These are phyloP conservation scores for Penicillium sp. DNA, from an alignment of 2,329 filamentous ascomycete genomes.

Conservation along the genomic window DNA sequence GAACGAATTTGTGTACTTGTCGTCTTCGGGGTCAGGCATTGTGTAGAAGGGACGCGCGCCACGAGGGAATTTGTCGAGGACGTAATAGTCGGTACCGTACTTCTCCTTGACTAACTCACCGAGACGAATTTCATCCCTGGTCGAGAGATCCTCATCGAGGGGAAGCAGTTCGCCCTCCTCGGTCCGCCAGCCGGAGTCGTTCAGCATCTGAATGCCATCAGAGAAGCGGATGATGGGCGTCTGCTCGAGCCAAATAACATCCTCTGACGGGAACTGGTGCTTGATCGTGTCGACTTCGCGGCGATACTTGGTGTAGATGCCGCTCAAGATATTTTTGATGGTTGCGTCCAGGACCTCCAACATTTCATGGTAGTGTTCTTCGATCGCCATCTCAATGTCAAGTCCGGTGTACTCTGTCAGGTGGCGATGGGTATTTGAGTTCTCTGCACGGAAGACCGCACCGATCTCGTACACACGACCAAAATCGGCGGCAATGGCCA, in stretches of 20 bases:
- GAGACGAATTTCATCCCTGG: constrained; percentile 78
- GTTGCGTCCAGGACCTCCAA: constrained; percentile 70
- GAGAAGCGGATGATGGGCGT: constrained; percentile 76
- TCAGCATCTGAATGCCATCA: constrained; percentile 74
- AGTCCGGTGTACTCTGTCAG: constrained; percentile 91
- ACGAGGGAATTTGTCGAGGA: constrained; percentile 86
- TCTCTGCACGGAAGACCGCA: constrained; percentile 86
- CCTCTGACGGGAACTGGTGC: constrained; percentile 76
- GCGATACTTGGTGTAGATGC: constrained; percentile 61
- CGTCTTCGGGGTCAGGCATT: constrained; percentile 70
- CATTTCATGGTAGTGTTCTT: constrained; percentile 83
- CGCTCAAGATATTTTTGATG: constrained; percentile 72
- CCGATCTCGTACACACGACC: constrained; percentile 84
- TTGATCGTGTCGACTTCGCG: constrained; percentile 74
- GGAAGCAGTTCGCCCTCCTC: constrained; percentile 69
- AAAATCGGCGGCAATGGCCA: constrained; percentile 85
- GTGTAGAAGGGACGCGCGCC: constrained; percentile 86
- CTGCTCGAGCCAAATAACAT: constrained; percentile 79
- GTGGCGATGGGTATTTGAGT: constrained; percentile 91
- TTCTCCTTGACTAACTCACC: constrained; percentile 80
- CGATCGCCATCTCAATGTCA: constrained; percentile 87
- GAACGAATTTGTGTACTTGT: constrained; percentile 78
- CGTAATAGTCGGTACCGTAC: constrained; percentile 84
- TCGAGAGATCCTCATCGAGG: constrained; percentile 73
- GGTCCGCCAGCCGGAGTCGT: constrained; percentile 67